These are phyloP conservation scores for Phenoliferia sp. DNA, from an alignment of 1,284 basidiomycete genomes.

Conservation along the genomic window DNA sequence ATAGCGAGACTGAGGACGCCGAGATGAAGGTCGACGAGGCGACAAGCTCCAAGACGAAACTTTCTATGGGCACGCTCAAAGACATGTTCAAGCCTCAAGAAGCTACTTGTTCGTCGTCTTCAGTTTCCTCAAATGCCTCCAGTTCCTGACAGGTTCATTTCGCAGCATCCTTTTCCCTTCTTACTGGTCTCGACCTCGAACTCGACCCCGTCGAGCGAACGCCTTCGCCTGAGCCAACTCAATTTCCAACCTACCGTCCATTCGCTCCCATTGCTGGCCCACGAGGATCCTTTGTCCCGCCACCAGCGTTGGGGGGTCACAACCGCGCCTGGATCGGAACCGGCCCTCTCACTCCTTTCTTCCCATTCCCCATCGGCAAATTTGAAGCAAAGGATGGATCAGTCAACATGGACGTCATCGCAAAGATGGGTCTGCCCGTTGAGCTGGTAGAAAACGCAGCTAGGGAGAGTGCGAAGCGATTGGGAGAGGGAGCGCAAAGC, in stretches of 20 bases:
- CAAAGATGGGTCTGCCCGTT: slow-evolving; percentile 2
- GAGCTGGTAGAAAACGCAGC: background rate
- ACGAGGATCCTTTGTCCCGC: slow-evolving; percentile 37
- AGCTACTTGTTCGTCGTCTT: slow-evolving; percentile 8
- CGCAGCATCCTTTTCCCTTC: slow-evolving; percentile 24
- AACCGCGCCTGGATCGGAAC: background rate
- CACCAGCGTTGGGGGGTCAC: slow-evolving; percentile 30
- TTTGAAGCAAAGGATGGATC: slow-evolving; percentile 5
- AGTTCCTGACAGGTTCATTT: background rate
- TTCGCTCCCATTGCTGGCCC: background rate
- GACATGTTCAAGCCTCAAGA: slow-evolving; percentile 28
- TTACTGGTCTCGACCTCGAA: slow-evolving; percentile 29
- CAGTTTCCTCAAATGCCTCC: background rate
- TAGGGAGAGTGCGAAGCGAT: slow-evolving; percentile 5
- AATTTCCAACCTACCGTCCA: background rate
- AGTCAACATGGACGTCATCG: background rate
- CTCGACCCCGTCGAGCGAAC: slow-evolving; percentile 13
- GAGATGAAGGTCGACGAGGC: background rate
- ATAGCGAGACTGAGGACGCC: background rate
- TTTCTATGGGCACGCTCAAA: slow-evolving; percentile 13
- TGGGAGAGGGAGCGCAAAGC: slow-evolving; percentile 4
- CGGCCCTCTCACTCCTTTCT: slow-evolving; percentile 15
- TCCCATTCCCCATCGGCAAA: slow-evolving; percentile 8
- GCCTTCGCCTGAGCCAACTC: slow-evolving; percentile 12
- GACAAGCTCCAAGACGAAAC: slow-evolving; percentile 3